Conservation (phyloP, 169 alveolate genomes). For the Theileria orientalis region DNA sequence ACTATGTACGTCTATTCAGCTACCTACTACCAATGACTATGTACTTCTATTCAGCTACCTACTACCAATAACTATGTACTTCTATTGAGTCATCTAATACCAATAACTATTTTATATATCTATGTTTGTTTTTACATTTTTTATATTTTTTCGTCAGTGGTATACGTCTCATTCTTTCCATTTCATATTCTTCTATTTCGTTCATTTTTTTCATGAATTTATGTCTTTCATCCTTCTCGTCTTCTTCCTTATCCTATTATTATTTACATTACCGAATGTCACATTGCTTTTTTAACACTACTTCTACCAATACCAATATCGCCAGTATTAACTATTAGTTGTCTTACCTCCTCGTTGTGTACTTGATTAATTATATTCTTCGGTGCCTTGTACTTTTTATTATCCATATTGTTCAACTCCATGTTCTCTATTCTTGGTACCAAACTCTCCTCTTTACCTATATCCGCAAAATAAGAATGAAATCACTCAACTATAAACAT, state of each 20-base stretch:
- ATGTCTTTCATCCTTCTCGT: background rate
- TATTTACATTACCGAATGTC: too few relatives aligned
- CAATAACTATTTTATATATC: background rate
- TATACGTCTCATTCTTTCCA: conserved; percentile 58
- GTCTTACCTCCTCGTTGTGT: background rate
- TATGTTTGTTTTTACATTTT: conserved; percentile 13
- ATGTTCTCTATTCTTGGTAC: background rate
- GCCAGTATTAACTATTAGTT: too few relatives aligned
- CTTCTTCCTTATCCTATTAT: conserved; percentile 9
- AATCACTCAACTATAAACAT: background rate
- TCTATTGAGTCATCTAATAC: too few relatives aligned
- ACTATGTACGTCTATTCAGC: too few relatives aligned
- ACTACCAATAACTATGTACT: too few relatives aligned
- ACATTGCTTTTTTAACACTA: too few relatives aligned
- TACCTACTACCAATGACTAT: too few relatives aligned
- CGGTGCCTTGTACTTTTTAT: conserved; percentile 18
- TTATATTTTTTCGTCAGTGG: conserved; percentile 57
- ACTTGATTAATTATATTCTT: background rate
- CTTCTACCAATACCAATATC: too few relatives aligned
- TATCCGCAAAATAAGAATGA: conserved; percentile 9
- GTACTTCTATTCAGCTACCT: too few relatives aligned
- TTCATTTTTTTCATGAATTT: conserved; percentile 43
- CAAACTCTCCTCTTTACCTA: conserved; percentile 31
- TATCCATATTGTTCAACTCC: background rate
- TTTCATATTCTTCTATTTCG: conserved; percentile 53